Evolutionary conservation across 345 rosid genomes (phyloP), one percentile per base, ranked within the genome.

Genomic region (Bretschneidera sinensis): DNA sequence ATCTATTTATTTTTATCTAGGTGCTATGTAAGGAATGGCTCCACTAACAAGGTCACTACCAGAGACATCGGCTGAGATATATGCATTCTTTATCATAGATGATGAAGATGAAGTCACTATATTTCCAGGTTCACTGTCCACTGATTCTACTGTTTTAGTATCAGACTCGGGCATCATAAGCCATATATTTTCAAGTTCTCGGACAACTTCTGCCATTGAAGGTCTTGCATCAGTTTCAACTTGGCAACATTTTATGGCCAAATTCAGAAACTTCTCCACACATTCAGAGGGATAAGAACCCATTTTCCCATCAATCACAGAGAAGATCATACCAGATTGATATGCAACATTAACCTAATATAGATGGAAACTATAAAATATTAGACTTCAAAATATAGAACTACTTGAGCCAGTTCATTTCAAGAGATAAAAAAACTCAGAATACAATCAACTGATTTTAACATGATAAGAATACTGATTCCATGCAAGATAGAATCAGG

Each of bases 41-140:
- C 87, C 98, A 54, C 98, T 89, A 48, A 89, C 81, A 23, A 92
- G 97, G 63, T 92, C 82, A 57, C 97, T 87, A 70, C 97, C 95
- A 9, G 99, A 90, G 66, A 87, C 78, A 74, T 87, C 95, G 0
- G 78, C 70, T 21, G 99, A 94, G 17, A 78, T 61, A n/a, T 74
- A 83, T 17, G 85, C 82, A 64, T 78, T 68, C 76, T 65, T 78
- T 51, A 71, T 18, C 53, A 52, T 13, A 0, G 80, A 72, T 7
- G 85, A 74, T 4, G 92, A 80, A 23, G 98, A 75, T 6, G 87
- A 66, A 45, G 62, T 45, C 48, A 24, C 45, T 4, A 39, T 47
- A 54, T 66, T 69, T 25, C 22, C 66, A 16, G 73, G 55, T 20
- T 21, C 60, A 18, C 6, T 61, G 21, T 19, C 56, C 21, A 53